Evolutionary conservation across 192 early-diverging fungal species (phyloP).

Genomic region (Funneliformis mosseae): DNA sequence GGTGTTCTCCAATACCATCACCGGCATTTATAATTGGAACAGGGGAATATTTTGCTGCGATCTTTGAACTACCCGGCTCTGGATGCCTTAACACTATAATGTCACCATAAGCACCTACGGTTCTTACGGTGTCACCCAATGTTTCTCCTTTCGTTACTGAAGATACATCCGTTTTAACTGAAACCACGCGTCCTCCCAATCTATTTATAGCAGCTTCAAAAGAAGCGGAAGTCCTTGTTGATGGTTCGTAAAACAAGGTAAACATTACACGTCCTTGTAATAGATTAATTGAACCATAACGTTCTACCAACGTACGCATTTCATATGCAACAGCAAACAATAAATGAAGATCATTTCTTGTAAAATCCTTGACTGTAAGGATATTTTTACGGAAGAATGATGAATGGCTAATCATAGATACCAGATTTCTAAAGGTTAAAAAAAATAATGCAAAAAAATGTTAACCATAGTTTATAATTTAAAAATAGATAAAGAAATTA

Average conservation of each 20-base stretch:
- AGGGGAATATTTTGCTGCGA: conserved; percentile 85
- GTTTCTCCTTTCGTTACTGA: conserved; percentile 97
- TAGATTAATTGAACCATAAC: conserved; percentile 81
- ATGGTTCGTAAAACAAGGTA: conserved; percentile 96
- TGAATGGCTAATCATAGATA: conserved; percentile 63
- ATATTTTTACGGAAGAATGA: conserved; percentile 96
- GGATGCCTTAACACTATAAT: conserved; percentile 93
- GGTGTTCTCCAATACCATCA: conserved; percentile 97
- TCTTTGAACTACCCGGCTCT: conserved; percentile 77
- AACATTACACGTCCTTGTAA: conserved; percentile 90
- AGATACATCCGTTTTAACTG: conserved; percentile 79
- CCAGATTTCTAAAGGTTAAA: conserved; percentile 34
- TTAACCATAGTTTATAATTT: conserved; percentile 4
- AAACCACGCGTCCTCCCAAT: conserved; percentile 88
- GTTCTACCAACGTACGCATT: conserved; percentile 93
- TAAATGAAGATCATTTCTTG: conserved; percentile 89
- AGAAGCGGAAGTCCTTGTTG: conserved; percentile 90
- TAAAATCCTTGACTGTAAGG: conserved; percentile 87
- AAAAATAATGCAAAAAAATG: not conserved
- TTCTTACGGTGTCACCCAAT: conserved; percentile 92
- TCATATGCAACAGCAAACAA: conserved; percentile 96
- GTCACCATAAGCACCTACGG: conserved; percentile 91
- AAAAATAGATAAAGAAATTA: conserved; percentile 18
- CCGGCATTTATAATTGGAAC: conserved; percentile 97
- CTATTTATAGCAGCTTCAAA: conserved; percentile 95